phyloP scores from a whole-genome alignment of 192 early-diverging fungal species.

The Backusella circina region DNA sequence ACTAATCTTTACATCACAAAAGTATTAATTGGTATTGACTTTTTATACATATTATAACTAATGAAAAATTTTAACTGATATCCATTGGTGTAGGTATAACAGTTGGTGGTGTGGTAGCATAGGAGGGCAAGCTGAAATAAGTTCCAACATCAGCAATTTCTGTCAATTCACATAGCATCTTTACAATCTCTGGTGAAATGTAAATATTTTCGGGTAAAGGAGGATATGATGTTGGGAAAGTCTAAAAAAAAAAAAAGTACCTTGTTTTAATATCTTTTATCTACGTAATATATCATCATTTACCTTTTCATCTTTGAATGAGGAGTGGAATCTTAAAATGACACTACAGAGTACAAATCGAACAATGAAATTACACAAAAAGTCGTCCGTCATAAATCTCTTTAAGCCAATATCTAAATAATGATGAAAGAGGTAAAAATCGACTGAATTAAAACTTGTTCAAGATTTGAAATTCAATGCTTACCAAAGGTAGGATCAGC shows the following conservation, averaged over 20 bases:
- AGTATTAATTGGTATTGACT: background rate
- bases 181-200: constrained; percentile 56
- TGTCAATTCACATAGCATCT: constrained; percentile 51
- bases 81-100: background rate
- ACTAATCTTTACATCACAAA: too few relatives aligned
- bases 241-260: constrained; percentile 37
- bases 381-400: constrained; percentile 87
- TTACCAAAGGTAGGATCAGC: constrained; percentile 23
- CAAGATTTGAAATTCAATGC: background rate
- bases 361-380: constrained; percentile 85
- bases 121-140: constrained; percentile 35
- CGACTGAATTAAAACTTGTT: background rate
- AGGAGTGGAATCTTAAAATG: constrained; percentile 64
- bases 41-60: background rate
- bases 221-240: constrained; percentile 63
- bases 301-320: constrained; percentile 59
- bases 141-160: constrained; percentile 43
- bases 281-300: background rate
- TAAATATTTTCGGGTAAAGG: constrained; percentile 55
- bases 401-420: constrained; percentile 40
- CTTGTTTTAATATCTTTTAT: background rate
- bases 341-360: constrained; percentile 75
- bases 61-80: background rate
- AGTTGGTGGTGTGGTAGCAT: constrained; percentile 1
- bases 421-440: background rate